Evolutionary conservation across 1,139 yeast species (phyloP), one percentile per base, ranked within the genome.

Genomic region (Pichiaceae sp.): DNA sequence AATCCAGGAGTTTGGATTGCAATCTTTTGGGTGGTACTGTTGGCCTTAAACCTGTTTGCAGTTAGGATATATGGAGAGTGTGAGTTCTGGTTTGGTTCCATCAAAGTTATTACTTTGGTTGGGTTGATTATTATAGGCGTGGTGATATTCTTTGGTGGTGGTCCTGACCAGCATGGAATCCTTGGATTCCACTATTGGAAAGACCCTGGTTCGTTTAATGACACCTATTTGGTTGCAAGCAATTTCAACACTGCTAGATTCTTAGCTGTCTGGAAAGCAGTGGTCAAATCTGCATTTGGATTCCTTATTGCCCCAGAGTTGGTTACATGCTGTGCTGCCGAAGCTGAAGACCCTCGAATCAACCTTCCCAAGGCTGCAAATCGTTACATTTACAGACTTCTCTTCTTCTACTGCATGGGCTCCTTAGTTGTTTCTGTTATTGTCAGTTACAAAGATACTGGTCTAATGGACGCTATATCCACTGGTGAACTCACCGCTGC

Each of bases 111-210:
- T 31, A 67, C 78, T 3, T 68, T 74, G 42, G 51, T 72, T 14
- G 70, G 75, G 12, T 70, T 72, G 52, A 66, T 72, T 45, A 68
- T 75, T 33, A 70, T 39, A 50, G 69, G 46, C 44, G 53, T 66
- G 30, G 62, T 69, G 35, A 60, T 68, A 48, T 64, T 68, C 4
- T 67, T 69, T 40, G 56, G 57, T 41, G 70, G 73, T n/a, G 76
- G 76, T 43, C 25, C 25, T 12, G 25, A 8, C 25, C 45, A 56
- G 33, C 64, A 68, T 18, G 77, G 76, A 15, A 73, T 78, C 19
- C 72, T 82, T 34, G 94, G 89, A 6, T 82, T 81, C 67, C 70
- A 87, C 57, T 86, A 87, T 64, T 89, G 96, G 96, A 76, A 89
- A 60, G 64, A 86, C 53, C 96, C 96, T 3, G 96, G 96, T 37